Conservation (phyloP, 139 green algal genomes). For the Coelastrella sp. region DNA sequence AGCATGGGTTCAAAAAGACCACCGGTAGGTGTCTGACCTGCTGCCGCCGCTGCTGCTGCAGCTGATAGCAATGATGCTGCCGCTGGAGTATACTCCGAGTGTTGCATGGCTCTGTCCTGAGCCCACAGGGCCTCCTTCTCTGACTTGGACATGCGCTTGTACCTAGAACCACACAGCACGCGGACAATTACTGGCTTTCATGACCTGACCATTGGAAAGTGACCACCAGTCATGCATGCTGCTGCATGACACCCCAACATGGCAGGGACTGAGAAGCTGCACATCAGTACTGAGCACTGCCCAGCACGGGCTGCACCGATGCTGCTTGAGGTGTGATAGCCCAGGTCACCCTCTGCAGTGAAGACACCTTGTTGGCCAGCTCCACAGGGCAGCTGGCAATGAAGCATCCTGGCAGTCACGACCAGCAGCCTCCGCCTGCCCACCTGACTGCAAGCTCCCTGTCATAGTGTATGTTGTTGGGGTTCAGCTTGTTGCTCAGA, state of each 20-base stretch:
- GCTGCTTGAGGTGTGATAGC: not conserved
- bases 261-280: too few relatives aligned
- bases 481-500: slow-evolving; percentile 86
- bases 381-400: too few relatives aligned
- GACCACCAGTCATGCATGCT: not conserved
- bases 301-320: too few relatives aligned
- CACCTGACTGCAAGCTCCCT: slow-evolving; percentile 64
- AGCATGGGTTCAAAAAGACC: not conserved
- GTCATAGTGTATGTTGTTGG: slow-evolving; percentile 86
- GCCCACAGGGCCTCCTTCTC: slow-evolving; percentile 85
- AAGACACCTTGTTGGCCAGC: not conserved
- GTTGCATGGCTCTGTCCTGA: slow-evolving; percentile 59
- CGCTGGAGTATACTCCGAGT: slow-evolving; percentile 24
- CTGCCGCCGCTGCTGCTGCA: slow-evolving; percentile 32
- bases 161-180: slow-evolving; percentile 42
- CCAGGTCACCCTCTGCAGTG: not conserved
- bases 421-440: not conserved
- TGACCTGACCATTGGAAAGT: not conserved
- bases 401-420: not conserved
- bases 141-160: slow-evolving; percentile 83
- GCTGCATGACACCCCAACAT: too few relatives aligned
- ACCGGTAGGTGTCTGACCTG: not conserved
- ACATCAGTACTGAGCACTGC: too few relatives aligned
- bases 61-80: slow-evolving; percentile 21
- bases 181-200: not conserved